Conservation (phyloP, 179 eudicot genomes). For the Beta macrorhiza region DNA sequence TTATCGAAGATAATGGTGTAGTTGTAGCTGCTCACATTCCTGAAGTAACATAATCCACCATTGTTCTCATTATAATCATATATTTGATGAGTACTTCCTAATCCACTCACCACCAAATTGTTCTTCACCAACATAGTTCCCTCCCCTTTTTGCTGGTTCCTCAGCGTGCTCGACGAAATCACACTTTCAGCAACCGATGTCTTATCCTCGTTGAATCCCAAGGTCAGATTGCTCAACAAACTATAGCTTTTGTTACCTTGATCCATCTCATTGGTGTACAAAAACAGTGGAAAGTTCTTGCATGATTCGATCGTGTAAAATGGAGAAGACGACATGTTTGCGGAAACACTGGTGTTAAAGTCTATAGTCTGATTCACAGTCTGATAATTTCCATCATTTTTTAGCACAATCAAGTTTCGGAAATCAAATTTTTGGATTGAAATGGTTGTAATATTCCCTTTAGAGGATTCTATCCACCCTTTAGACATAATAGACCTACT, state of each 20-base stretch:
- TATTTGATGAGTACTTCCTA: constrained; percentile 62
- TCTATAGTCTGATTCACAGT: constrained; percentile 59
- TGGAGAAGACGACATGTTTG: constrained; percentile 22
- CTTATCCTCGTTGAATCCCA: constrained; percentile 51
- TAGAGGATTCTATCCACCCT: constrained; percentile 76
- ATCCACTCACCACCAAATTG: constrained; percentile 57
- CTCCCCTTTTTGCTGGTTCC: constrained; percentile 58
- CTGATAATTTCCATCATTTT: constrained; percentile 54
- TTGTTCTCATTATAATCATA: constrained; percentile 41
- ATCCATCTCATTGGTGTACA: constrained; percentile 44
- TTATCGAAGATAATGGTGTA: constrained; percentile 65
- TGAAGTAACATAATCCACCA: constrained; percentile 52
- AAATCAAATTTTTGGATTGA: constrained; percentile 49
- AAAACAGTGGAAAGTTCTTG: constrained; percentile 55
- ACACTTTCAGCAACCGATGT: constrained; percentile 19
- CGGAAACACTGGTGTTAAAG: constrained; percentile 46
- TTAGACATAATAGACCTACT: constrained; percentile 46
- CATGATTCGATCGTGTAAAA: constrained; percentile 27
- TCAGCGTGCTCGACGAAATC: constrained; percentile 34
- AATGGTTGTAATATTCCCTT: constrained; percentile 53
- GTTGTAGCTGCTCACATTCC: constrained; percentile 71
- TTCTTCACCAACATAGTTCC: constrained; percentile 62
- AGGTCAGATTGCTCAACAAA: constrained; percentile 43
- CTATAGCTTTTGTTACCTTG: constrained; percentile 39
- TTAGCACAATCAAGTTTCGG: constrained; percentile 52